These are phyloP conservation scores for Chytriomyces confervae DNA, from an alignment of 192 early-diverging fungal species.

Conservation along the genomic window DNA sequence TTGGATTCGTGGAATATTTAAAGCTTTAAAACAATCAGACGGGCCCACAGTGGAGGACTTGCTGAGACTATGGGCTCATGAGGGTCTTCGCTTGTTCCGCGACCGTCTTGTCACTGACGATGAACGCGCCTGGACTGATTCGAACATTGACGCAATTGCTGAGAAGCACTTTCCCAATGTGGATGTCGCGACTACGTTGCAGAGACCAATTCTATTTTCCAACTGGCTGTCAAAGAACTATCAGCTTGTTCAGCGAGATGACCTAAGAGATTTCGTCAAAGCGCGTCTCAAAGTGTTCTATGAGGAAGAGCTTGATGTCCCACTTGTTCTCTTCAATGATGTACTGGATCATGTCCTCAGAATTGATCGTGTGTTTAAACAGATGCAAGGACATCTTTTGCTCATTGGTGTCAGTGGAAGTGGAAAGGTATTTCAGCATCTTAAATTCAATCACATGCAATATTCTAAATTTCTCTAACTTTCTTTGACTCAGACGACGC, in stretches of 20 bases:
- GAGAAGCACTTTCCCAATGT: conserved; percentile 87
- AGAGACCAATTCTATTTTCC: conserved; percentile 93
- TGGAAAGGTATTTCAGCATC: conserved; percentile 68
- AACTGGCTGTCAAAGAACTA: conserved; percentile 98
- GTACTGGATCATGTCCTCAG: conserved; percentile 98
- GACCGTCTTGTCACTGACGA: conserved; percentile 90
- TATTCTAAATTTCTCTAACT: not conserved
- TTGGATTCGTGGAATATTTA: conserved; percentile 98
- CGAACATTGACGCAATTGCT: conserved; percentile 81
- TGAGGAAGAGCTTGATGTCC: conserved; percentile 99
- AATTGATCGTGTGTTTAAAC: conserved; percentile 97
- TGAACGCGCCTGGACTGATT: conserved; percentile 93
- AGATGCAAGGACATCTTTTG: conserved; percentile 97
- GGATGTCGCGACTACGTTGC: conserved; percentile 71
- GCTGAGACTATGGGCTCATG: conserved; percentile 97
- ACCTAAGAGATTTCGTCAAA: conserved; percentile 89
- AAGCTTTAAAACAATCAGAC: conserved; percentile 88
- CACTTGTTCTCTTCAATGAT: conserved; percentile 95
- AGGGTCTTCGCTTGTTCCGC: conserved; percentile 96
- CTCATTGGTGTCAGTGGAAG: conserved; percentile 97
- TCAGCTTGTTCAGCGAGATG: conserved; percentile 83
- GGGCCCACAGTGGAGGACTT: conserved; percentile 75
- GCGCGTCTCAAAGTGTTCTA: conserved; percentile 97
- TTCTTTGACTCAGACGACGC: conserved; percentile 67
- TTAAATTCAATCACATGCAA: not conserved